phyloP scores from a whole-genome alignment of 257 asterid genomes.

The Rauvolfia tetraphylla region DNA sequence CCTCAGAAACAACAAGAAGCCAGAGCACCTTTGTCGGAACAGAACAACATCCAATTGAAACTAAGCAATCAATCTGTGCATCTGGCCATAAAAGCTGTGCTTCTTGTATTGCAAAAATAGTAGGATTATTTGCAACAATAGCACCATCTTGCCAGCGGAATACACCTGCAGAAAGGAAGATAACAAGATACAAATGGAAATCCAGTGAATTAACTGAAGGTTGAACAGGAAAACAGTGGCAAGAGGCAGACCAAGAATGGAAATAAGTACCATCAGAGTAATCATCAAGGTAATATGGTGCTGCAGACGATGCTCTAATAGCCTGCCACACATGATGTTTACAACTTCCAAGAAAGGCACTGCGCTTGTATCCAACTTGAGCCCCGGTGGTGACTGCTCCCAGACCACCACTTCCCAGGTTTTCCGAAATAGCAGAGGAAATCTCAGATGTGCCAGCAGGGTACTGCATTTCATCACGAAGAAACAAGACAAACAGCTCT shows the following conservation, averaged over 20 bases:
- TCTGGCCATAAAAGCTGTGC: slow-evolving; percentile 99
- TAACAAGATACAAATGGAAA: slow-evolving; percentile 23
- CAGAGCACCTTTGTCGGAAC: slow-evolving; percentile 82
- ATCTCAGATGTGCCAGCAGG: slow-evolving; percentile 98
- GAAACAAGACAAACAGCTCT: slow-evolving; percentile 12
- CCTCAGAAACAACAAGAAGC: slow-evolving; percentile 1
- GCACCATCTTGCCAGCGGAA: slow-evolving; percentile 99
- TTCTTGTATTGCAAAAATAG: slow-evolving; percentile 89
- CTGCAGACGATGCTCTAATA: slow-evolving; percentile 99
- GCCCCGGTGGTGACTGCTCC: slow-evolving; percentile 67
- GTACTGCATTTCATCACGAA: slow-evolving; percentile 50
- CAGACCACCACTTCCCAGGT: slow-evolving; percentile 51
- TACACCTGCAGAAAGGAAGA: slow-evolving; percentile 44
- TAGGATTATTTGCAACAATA: slow-evolving; percentile 97
- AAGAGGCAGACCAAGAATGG: slow-evolving; percentile 14
- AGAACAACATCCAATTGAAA: slow-evolving; percentile 95
- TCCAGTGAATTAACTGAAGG: slow-evolving; percentile 13
- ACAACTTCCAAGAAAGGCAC: slow-evolving; percentile 95
- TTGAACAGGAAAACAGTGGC: slow-evolving; percentile 14
- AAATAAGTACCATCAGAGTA: slow-evolving; percentile 73
- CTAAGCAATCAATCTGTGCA: slow-evolving; percentile 87
- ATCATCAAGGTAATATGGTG: slow-evolving; percentile 98
- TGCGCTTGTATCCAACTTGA: slow-evolving; percentile 73
- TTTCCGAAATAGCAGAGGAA: slow-evolving; percentile 62
- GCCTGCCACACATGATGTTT: slow-evolving; percentile 97